phyloP scores from a whole-genome alignment of 1,284 basidiomycete species.

The Ganoderma leucocontextum region DNA sequence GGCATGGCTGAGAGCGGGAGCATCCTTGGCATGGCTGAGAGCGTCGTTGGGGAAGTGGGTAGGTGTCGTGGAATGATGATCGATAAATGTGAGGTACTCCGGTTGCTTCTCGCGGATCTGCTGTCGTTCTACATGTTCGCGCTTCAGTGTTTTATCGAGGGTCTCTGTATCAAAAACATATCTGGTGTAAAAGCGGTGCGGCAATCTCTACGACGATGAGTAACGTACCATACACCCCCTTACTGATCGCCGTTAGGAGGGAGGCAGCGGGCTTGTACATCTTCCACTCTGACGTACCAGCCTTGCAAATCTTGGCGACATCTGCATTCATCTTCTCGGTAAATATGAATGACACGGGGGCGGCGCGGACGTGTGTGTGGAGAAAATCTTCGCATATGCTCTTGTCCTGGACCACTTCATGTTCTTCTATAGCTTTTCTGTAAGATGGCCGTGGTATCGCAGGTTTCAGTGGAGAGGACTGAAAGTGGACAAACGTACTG shows the following conservation, averaged over 20 bases:
- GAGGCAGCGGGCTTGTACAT: conserved; percentile 10
- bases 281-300: conserved; percentile 1
- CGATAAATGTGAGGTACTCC: conserved; percentile 13
- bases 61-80: conserved; percentile 9
- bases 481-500: conserved; percentile 2
- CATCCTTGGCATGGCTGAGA: neutral
- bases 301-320: neutral
- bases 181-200: neutral
- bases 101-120: neutral
- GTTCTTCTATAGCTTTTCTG: neutral
- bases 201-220: neutral
- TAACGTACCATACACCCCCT: conserved; percentile 13
- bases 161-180: neutral
- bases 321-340: neutral
- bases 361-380: neutral
- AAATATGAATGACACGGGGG: neutral
- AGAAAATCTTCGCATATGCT: neutral
- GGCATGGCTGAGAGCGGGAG: neutral
- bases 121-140: neutral
- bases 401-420: neutral
- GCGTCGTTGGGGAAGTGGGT: conserved; percentile 7
- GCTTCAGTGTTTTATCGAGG: neutral
- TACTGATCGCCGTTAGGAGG: conserved; percentile 16
- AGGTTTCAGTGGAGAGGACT: neutral
- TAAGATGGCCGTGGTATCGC: neutral